Evolutionary conservation across 2,329 filamentous ascomycete species (phyloP), one percentile per base, ranked within the genome.

Genomic region (Verticillium nubilum): DNA sequence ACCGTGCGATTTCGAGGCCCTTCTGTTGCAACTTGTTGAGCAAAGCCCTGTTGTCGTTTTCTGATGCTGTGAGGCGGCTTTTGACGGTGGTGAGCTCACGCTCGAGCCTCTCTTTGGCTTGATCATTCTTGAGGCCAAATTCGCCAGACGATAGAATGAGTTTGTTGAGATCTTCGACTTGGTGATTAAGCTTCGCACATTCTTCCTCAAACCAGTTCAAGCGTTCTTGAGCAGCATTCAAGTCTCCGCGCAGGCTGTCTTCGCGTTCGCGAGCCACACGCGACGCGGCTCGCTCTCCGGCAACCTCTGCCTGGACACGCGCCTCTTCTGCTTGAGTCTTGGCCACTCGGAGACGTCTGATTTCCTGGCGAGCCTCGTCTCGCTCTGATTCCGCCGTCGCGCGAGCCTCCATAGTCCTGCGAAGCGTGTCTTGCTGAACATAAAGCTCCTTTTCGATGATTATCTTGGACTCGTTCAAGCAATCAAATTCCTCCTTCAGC

Each of bases 361-460:
- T 87, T 70, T 98, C 94, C 35, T 85, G 82, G 60, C 96, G 91
- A 52, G 95, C 89, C 58, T 97, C 91, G 68, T 96, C 95, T 2
- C 93, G 90, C 68, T 96, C 92, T 64, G 89, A 86, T 70, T 99
- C 94, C 1, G 91, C 91, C 5, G 86, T 85, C 5, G 87, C 82
- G 31, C 91, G 86, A 54, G 91, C 89, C 72, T 97, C 92, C 65
- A 89, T 91, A 12, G 92, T 91, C 58, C 94, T 86, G 37, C 95
- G 87, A 53, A 97, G 83, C 12, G 91, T 90, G 70, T 99, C 94
- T 72, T 97, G 93, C 70, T 98, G 94, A 5, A 91, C 89, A 71
- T 98, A 98, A 72, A 99, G 88, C 74, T 98, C 94, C 73, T 97
- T 98, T 74, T 99, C 94, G 63, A 99, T 97, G 54, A 88, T 96